Percentiles rank a stretch among this genome's conserved stretches.
These are phyloP conservation scores for Dentipellis sp. DNA, from an alignment of 768 basidiomycete genomes.

Conservation along the genomic window DNA sequence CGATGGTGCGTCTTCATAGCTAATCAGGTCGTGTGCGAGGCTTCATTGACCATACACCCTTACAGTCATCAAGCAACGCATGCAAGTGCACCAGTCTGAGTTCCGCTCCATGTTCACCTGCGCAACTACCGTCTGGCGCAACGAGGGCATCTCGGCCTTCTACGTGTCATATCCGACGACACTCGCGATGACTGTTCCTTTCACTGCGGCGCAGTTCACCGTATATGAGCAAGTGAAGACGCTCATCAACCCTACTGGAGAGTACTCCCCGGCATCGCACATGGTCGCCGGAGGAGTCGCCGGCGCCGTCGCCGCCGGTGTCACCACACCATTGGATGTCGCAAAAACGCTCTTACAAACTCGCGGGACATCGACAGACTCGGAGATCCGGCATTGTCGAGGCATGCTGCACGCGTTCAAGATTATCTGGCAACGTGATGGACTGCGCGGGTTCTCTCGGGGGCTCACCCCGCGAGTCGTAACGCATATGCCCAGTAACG, in stretches of 20 bases:
- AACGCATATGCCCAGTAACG: conserved; percentile 95
- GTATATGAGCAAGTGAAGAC: conserved; percentile 91
- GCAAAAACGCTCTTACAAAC: conserved; percentile 97
- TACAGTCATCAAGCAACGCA: conserved; percentile 96
- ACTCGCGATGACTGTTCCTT: conserved; percentile 91
- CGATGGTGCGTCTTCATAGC: conserved; percentile 59
- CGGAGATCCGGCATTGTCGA: conserved; percentile 71
- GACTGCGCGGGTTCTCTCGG: conserved; percentile 74
- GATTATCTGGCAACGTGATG: conserved; percentile 83
- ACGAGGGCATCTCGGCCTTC: conserved; percentile 85
- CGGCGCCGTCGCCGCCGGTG: conserved; percentile 88
- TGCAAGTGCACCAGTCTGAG: conserved; percentile 94
- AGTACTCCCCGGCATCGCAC: conserved; percentile 91
- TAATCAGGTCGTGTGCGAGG: neutral
- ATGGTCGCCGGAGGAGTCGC: conserved; percentile 87
- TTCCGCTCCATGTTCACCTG: conserved; percentile 85
- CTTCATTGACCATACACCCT: conserved; percentile 8
- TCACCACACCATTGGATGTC: conserved; percentile 95
- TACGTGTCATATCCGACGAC: conserved; percentile 99
- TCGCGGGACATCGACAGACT: conserved; percentile 78
- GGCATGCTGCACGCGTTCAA: conserved; percentile 85
- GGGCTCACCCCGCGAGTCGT: conserved; percentile 88
- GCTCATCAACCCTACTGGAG: conserved; percentile 73
- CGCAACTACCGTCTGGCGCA: conserved; percentile 73
- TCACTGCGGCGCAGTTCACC: conserved; percentile 96